Base-by-base conservation (phyloP, 2,329 filamentous ascomycete genomes). In the Boeremia lycopersici region DNA sequence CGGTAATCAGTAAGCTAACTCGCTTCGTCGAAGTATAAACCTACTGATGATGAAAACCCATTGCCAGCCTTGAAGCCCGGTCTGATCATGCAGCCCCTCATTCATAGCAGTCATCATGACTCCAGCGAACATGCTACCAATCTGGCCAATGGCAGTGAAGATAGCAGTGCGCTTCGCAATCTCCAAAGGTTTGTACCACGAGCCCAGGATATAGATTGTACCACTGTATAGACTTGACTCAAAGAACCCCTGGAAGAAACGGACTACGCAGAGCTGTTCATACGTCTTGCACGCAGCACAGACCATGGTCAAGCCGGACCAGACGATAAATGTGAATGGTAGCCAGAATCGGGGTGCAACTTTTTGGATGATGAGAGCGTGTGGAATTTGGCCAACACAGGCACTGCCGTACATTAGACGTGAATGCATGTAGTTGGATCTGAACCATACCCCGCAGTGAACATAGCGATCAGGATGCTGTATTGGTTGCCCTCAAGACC, bases 101-200 rank as follows among this genome's bases (percentile, higher is more conserved):
- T 70, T 68, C 60, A 70, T 68, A 4, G 68, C 65, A n/a, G 68
- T 71, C 68, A 70, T 71, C 68, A 71, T 70, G 9, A 68, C 62
- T 25, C 68, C 67, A 29, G 68, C 67, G 25, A 69, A 70, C 68
- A 71, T 71, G 34, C 65, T 71, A 12, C 68, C 68, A 8, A 68
- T 68, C 28, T 69, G 68, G 0, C 67, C 68, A 8, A 67, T 60
- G 4, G 68, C 67, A 9, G 68, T 71, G 35, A 71, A 71, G 26
- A 71, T 69, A 9, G 67, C 64, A 15, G 67, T 71, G 10, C 67
- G 56, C 41, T 71, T 71, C 1, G 68, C 68, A 11, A 70, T 70
- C 36, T 71, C 67, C 3, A 58, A 42, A 0, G 68, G 65, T 38
- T 70, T 71, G 31, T 67, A 65, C 67, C 67, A 71, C 4, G 64